phyloP scores from a whole-genome alignment of 139 green algal genomes.

The Volvox africanus region DNA sequence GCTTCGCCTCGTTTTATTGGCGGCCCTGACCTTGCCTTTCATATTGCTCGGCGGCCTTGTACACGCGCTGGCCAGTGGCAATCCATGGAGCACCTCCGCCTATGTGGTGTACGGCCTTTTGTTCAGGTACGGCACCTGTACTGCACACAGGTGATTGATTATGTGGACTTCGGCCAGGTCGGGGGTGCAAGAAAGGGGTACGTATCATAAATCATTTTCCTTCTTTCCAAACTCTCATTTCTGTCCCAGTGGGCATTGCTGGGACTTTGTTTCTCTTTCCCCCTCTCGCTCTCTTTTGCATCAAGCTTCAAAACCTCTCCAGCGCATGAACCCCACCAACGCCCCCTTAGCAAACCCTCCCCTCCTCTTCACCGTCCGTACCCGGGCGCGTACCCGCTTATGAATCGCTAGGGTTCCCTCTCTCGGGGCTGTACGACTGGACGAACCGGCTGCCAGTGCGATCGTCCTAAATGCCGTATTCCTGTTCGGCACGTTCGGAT shows the following conservation, averaged over 20 bases:
- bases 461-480: conserved; percentile 37
- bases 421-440: conserved; percentile 31
- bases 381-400: no score
- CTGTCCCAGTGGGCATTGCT: no score
- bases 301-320: no score
- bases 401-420: conserved; percentile 17
- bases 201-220: no score
- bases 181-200: neutral
- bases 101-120: conserved; percentile 47
- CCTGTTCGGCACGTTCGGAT: conserved; percentile 42
- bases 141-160: no score
- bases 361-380: no score
- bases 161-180: no score
- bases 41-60: neutral
- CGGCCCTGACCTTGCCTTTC: conserved; percentile 21
- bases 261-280: no score
- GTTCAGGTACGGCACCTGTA: conserved; percentile 5
- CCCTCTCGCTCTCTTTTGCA: no score
- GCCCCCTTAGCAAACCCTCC: no score
- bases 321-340: no score
- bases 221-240: no score
- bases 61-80: conserved; percentile 12
- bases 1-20: conserved; percentile 29
- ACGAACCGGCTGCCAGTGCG: conserved; percentile 32
- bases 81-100: neutral